Percentiles rank a stretch among this genome's conserved stretches.
Conservation (phyloP, 805 yeast species). For the Hanseniaspora thailandica region DNA sequence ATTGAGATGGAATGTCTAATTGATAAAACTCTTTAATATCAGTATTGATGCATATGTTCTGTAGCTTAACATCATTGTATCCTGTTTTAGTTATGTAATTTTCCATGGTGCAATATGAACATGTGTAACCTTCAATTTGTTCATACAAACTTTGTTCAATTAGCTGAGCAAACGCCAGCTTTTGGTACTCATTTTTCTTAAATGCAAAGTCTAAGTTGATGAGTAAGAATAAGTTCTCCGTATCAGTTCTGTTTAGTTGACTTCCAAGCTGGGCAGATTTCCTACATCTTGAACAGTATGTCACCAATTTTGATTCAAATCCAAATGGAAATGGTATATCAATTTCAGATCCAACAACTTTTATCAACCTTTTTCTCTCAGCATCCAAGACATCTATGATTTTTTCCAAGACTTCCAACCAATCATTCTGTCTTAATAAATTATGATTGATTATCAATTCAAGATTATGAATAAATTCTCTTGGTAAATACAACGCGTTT, state of each 20-base stretch:
- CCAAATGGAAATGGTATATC: background rate
- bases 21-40: background rate
- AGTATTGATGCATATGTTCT: background rate
- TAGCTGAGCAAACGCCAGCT: background rate
- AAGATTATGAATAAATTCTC: background rate
- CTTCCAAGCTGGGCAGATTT: background rate
- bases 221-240: background rate
- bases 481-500: background rate
- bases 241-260: background rate
- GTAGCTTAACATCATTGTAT: background rate
- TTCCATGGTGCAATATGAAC: slow-evolving; percentile 5
- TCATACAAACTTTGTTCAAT: background rate
- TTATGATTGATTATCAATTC: background rate
- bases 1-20: slow-evolving; percentile 23
- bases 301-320: background rate
- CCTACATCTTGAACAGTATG: slow-evolving; percentile 1
- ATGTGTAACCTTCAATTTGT: background rate
- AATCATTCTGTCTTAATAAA: background rate
- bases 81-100: background rate
- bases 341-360: too few species aligned
- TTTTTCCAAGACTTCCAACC: slow-evolving; percentile 7
- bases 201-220: background rate
- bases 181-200: background rate
- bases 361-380: background rate
- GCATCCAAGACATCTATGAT: background rate